A percentile compares a stretch with the other conserved stretches of the same genome.
Conservation (phyloP, 495 filamentous ascomycete species). For the Antarctomyces pellizariae region DNA sequence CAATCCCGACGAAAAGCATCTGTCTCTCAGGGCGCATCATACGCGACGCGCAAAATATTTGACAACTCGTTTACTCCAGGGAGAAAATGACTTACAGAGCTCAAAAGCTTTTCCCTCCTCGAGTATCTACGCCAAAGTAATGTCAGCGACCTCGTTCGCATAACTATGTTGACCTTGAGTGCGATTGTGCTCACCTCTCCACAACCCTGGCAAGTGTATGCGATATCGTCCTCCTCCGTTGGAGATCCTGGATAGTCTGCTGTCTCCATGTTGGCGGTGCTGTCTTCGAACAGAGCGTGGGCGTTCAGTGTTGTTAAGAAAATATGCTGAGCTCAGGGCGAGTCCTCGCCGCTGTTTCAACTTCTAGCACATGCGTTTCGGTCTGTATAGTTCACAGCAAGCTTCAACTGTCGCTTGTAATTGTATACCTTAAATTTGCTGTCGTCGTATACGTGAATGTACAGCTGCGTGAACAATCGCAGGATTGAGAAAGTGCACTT, state of each 20-base stretch:
- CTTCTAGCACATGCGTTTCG: too few relatives aligned
- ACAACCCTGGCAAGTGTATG: conserved; percentile 90
- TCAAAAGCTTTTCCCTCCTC: conserved; percentile 99
- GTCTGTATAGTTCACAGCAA: too few relatives aligned
- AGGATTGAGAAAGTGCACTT: too few relatives aligned
- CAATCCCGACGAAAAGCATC: conserved; percentile 2
- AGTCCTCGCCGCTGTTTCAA: too few relatives aligned
- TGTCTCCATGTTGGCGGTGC: conserved; percentile 22
- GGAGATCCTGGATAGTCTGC: conserved; percentile 55
- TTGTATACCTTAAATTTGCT: too few relatives aligned
- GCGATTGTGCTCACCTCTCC: conserved; percentile 47
- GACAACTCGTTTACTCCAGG: not conserved
- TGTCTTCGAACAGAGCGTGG: too few relatives aligned
- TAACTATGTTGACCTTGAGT: conserved; percentile 1
- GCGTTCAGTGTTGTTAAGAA: too few relatives aligned
- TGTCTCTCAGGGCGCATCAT: not conserved
- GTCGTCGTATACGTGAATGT: too few relatives aligned
- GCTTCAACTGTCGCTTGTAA: too few relatives aligned
- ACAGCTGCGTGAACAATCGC: too few relatives aligned
- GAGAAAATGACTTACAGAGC: conserved; percentile 42
- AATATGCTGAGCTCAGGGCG: too few relatives aligned
- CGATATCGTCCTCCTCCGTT: conserved; percentile 69
- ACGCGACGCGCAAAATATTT: not conserved
- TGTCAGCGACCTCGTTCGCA: conserved; percentile 8
- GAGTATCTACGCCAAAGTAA: conserved; percentile 46